Base-by-base conservation (phyloP, 106 monocot species). In the Platanthera guangdongensis region DNA sequence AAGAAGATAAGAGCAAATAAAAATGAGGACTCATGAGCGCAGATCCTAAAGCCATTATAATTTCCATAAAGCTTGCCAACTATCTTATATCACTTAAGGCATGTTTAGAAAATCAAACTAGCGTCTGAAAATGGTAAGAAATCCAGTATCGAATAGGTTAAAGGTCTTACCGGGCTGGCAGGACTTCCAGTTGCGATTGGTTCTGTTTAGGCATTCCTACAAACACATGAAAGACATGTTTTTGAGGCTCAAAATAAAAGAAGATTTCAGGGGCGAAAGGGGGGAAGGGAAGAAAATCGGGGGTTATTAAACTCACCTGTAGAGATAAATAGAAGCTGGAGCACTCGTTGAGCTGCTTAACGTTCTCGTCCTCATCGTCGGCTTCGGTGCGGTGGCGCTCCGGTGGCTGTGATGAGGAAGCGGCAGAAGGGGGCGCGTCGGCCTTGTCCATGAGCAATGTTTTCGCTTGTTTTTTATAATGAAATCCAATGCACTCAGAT, bases 301-400 rank as follows among this genome's bases (percentile, higher is more conserved):
- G 7, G 68, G 8, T 13, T 13, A 48, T 16, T 7, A 47, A 21
- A 3, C 0, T 65, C 64, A 71, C 92, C 90, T 96, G 93, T 10
- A 96, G 81, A 18, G 93, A 73, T n/a, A 96, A 77, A 79, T 96
- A 96, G 78, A 96, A 49, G 57, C 52, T 52, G 76, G 96, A 90
- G 83, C 96, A 96, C 57, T 96, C 89, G 25, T 87, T 80, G 71
- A 96, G 93, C 80, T 93, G 96, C 87, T 87, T 96, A 59, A 96
- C 96, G 83, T 84, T 96, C 71, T 96, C 93, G 75, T 96, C 96
- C 51, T 93, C 96, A 52, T 96, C 93, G 72, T 96, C 93, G 5
- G 84, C 84, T 67, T 93, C 90, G 47, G 47, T 81, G 80, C 84
- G 85, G 81, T 93, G 91, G 9, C 77, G 77, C 21, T 77, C 48